Conservation (phyloP, 2,329 filamentous ascomycete genomes). For the Fusarium brachygibbosum region DNA sequence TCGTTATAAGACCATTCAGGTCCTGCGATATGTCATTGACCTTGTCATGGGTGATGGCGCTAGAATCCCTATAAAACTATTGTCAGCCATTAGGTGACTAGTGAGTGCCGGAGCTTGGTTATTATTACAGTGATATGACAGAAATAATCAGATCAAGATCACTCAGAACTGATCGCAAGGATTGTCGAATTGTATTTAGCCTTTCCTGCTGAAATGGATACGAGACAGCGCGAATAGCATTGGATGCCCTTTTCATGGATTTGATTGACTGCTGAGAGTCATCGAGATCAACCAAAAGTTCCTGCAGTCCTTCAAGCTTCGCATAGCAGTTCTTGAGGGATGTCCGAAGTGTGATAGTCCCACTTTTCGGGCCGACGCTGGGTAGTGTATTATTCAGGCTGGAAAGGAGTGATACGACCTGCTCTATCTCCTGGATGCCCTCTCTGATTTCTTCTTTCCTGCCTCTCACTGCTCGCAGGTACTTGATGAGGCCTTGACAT, state of each 20-base stretch:
- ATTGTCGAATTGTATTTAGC: background rate
- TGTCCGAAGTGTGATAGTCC: background rate
- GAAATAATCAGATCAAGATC: background rate
- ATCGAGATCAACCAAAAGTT: background rate
- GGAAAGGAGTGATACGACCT: background rate
- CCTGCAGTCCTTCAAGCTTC: background rate
- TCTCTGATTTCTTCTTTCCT: background rate
- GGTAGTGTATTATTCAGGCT: background rate
- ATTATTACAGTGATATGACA: background rate
- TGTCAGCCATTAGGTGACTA: background rate
- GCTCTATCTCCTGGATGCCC: background rate
- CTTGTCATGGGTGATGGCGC: rapidly evolving
- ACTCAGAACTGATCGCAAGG: background rate
- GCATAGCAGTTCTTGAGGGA: background rate
- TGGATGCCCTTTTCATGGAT: rapidly evolving
- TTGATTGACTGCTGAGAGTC: background rate
- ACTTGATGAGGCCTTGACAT: constrained; percentile 1
- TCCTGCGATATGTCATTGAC: background rate
- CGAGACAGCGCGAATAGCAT: background rate
- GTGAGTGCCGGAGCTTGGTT: rapidly evolving
- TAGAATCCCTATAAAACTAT: background rate
- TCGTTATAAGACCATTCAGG: rapidly evolving
- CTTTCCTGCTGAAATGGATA: constrained; percentile 1
- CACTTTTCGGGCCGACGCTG: rapidly evolving
- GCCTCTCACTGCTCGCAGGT: background rate